These are phyloP conservation scores for Vigna nakashimae DNA, from an alignment of 306 rosid species.

Conservation along the genomic window DNA sequence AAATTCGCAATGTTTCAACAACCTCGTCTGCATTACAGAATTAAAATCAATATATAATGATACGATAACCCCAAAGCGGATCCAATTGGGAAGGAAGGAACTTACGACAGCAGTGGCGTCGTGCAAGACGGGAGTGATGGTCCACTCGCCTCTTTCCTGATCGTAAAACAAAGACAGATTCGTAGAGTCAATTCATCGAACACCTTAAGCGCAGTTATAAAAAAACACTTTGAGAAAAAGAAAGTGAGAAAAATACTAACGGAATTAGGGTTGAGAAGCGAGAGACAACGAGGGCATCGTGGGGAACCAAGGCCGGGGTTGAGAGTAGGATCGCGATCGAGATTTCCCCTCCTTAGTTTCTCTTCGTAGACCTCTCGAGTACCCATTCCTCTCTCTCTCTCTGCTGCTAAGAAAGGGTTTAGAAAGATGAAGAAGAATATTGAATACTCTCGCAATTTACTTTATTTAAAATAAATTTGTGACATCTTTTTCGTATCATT, in stretches of 20 bases:
- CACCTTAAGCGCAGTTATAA: not conserved
- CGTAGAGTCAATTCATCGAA: conserved; percentile 41
- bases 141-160: conserved; percentile 83
- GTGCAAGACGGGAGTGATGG: conserved; percentile 77
- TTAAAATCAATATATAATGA: not conserved
- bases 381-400: conserved; percentile 55
- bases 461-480: not conserved
- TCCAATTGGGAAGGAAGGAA: conserved; percentile 13
- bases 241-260: conserved; percentile 37
- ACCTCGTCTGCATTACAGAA: not conserved
- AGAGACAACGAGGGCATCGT: conserved; percentile 95
- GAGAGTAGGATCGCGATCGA: conserved; percentile 84
- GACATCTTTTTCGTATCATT: not conserved
- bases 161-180: conserved; percentile 13
- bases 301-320: conserved; percentile 89
- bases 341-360: conserved; percentile 76
- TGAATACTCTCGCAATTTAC: not conserved
- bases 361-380: conserved; percentile 88
- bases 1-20: not conserved
- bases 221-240: not conserved
- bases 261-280: conserved; percentile 66
- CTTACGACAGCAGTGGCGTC: conserved; percentile 81
- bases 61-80: not conserved
- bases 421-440: not conserved
- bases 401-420: not conserved